Evolutionary conservation across 2,329 filamentous ascomycete species (phyloP), one percentile per base, ranked within the genome.

Genomic region (Gnomoniopsis sp.): DNA sequence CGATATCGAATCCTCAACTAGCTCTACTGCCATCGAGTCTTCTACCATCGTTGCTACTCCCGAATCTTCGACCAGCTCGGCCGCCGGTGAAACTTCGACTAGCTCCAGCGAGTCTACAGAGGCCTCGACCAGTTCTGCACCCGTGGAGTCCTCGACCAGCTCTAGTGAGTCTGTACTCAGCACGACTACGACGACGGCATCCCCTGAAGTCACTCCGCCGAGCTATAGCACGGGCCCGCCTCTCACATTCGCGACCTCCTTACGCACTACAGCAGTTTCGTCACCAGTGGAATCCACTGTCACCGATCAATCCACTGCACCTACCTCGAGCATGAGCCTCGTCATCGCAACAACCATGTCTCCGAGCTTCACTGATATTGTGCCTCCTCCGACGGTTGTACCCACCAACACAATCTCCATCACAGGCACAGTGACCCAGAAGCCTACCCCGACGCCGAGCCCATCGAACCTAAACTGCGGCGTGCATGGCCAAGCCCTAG

Each of bases 391-490:
- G 22, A 66, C 67, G 21, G 61, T n/a, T n/a, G n/a, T 49, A 15
- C 54, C 58, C 17, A 26, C 58, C 38, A 49, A 63, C 17, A 64
- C 67, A 1, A 36, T 65, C 44, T 57, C 60, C 21, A 66, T 69
- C 15, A 74, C 72, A 10, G 66, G 65, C 19, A 74, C 70, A 8
- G 63, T 75, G 23, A 70, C 38, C 38, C 14, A n/a, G 38, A 41
- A 41, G 38, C 38, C 38, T 15, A 3, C 38, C 38, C 38, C n/a
- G 63, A 67, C 66, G 0, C 69, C 69, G 7, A 74, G 62, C 41
- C 62, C 66, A 1, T 58, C 57, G 3, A 65, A 65, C 21, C 57
- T 66, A 1, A 74, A 77, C 64, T 78, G 75, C 61, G 75, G 74
- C 49, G 68, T 77, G 10, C 70, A 72, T 23, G 75, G 75, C 21